Conservation (phyloP, 1,284 basidiomycete genomes). For the Abortiporus biennis region DNA sequence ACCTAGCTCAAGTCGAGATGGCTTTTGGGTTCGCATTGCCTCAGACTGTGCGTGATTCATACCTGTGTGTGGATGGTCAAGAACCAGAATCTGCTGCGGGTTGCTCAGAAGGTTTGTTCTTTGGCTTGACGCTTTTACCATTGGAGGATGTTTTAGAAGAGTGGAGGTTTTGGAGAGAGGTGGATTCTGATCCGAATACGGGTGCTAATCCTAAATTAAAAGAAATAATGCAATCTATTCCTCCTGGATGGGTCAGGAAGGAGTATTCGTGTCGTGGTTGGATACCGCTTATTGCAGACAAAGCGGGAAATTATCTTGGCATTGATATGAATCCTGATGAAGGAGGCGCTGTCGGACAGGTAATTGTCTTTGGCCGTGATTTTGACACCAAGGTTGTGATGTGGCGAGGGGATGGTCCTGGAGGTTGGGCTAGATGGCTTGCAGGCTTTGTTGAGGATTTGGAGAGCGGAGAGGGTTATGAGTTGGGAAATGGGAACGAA, state of each 20-base stretch:
- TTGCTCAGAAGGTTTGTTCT: constrained; percentile 85
- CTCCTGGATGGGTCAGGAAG: constrained; percentile 84
- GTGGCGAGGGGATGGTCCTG: constrained; percentile 84
- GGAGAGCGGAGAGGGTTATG: constrained; percentile 84
- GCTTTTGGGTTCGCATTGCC: constrained; percentile 80
- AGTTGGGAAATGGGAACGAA: constrained; percentile 53
- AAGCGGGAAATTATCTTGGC: constrained; percentile 94
- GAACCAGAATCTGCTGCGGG: constrained; percentile 82
- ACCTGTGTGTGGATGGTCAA: constrained; percentile 79
- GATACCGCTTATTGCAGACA: constrained; percentile 93
- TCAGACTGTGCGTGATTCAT: constrained; percentile 76
- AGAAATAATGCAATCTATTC: constrained; percentile 84
- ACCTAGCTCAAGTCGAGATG: constrained; percentile 73
- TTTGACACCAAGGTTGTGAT: constrained; percentile 98
- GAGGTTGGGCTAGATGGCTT: constrained; percentile 94
- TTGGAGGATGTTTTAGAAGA: constrained; percentile 89
- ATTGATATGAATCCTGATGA: constrained; percentile 89
- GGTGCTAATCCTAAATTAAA: constrained; percentile 70
- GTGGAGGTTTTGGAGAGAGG: constrained; percentile 91
- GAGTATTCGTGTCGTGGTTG: constrained; percentile 94
- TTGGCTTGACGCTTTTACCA: constrained; percentile 78
- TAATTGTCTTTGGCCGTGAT: constrained; percentile 96
- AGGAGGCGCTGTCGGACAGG: constrained; percentile 79
- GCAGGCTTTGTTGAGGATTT: constrained; percentile 91
- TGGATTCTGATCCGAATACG: constrained; percentile 79